Base-by-base conservation (phyloP, 306 rosid species). In the Macrotyloma uniflorum region DNA sequence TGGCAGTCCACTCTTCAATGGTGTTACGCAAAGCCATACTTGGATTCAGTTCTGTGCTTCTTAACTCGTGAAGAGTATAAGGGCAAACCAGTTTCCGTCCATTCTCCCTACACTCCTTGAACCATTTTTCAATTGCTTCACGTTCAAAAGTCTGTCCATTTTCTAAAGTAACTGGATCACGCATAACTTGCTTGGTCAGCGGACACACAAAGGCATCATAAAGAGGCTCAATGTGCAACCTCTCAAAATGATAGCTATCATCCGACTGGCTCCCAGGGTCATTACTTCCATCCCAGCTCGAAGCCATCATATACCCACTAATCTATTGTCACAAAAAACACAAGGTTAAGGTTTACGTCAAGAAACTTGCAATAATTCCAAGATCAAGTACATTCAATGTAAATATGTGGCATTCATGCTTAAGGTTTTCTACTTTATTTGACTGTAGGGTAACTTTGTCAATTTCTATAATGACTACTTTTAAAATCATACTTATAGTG, bases 1-100 rank as follows among this genome's bases (percentile, higher is more conserved):
- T 96, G 6, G 97, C 85, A 84, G 85, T 96, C 99, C 99, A 96
- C 87, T 96, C 99, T 83, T 96, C 99, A 74, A 96, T 93, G 81
- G 99, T 96, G 93, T 96, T 91, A 14, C 98, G 90, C 86, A 96
- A 69, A 79, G 99, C 99, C 76, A 91, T 90, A 82, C 99, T 96
- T 51, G 99, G 94, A 84, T 96, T 96, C 85, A 96, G 78, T 36
- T 88, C 98, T 4, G 86, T 19, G 69, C 74, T 91, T 83, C 36
- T 87, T 18, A 96, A 75, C 77, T 96, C 97, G 36, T 82, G 89
- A 8, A 70, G 84, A 10, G 99, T 96, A 79, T 91, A 82, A 5
- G 99, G 99, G 64, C 99, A 96, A 43, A 88, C 83, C 66, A 86
- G 87, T 84, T 78, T 93, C 82, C 88, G 81, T 32, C 97, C 95